Base-by-base conservation (phyloP, 2,329 filamentous ascomycete genomes). In the Ascochyta koolunga region DNA sequence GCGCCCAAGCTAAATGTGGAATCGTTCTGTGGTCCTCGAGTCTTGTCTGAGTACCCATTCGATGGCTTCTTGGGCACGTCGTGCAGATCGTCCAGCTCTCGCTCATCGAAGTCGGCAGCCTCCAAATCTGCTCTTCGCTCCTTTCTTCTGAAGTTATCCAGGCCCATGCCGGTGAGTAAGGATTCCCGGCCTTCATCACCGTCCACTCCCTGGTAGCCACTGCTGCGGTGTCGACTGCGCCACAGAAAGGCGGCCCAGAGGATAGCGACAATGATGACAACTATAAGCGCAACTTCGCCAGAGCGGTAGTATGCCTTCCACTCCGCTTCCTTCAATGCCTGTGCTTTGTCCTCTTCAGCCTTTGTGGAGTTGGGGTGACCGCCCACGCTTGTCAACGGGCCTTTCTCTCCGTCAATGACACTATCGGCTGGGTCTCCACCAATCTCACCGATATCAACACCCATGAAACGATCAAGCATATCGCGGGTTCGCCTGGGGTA, bases 381-480 rank as follows among this genome's bases (percentile, higher is more conserved):
- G 42, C 90, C 90, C 2, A 95, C 90, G 16, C 88, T 89, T 1
- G 89, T 92, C 63, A 90, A 83, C 5, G 86, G 86, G 1, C 89
- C 85, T 72, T 92, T 91, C 74, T 96, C 90, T 50, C 93, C 93
- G 69, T 96, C 92, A 50, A 96, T 88, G 27, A 85, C 84, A 53
- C 88, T 92, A 73, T 96, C 89, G 1, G 87, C 84, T 0, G 92
- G 91, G 45, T 80, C 78, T 44, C 91, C 93, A 54, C 93, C 93
- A 61, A 97, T 96, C 68, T 85, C 89, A 65, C 86, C 89, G 62
- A 98, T 96, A 70, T 98, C 92, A 35, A 99, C 91, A 42, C 86
- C 86, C 83, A 98, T 91, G 78, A 99, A 96, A 35, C 95, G 89
- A 76, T 99, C 93, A 15, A 99, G 86, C 95, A 99, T 99, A 73